A percentile compares a stretch with the other conserved stretches of the same genome.
phyloP scores from a whole-genome alignment of 169 alveolate genomes.

The Plasmodium gallinaceum region DNA sequence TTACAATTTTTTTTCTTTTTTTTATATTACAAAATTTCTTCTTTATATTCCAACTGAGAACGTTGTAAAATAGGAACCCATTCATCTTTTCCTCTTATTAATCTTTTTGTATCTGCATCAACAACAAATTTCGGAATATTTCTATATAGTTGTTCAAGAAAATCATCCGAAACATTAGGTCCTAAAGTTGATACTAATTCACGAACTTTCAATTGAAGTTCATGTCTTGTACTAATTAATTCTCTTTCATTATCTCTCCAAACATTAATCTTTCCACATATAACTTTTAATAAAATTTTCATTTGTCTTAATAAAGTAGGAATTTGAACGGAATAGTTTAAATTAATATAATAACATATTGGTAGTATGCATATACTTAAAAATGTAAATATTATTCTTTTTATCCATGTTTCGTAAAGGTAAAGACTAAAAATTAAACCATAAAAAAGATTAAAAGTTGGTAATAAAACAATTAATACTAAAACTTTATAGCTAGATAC shows the following conservation, averaged over 20 bases:
- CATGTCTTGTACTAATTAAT: conserved; percentile 88
- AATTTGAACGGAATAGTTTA: conserved; percentile 83
- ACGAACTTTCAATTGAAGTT: conserved; percentile 89
- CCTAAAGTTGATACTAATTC: conserved; percentile 87
- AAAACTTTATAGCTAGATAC: conserved; percentile 92
- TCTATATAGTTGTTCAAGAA: conserved; percentile 85
- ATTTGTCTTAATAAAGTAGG: conserved; percentile 85
- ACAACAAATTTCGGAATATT: conserved; percentile 86
- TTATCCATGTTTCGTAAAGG: conserved; percentile 72
- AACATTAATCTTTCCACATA: conserved; percentile 87
- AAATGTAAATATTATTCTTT: conserved; percentile 74
- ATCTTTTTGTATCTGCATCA: conserved; percentile 84
- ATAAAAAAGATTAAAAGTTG: conserved; percentile 88
- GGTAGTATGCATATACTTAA: conserved; percentile 81
- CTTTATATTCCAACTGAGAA: conserved; percentile 80
- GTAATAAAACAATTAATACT: conserved; percentile 89
- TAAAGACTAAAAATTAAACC: conserved; percentile 87
- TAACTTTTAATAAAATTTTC: conserved; percentile 79
- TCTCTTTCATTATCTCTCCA: conserved; percentile 92
- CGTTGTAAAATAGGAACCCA: conserved; percentile 85
- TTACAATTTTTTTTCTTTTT: conserved; percentile 13
- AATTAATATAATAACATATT: conserved; percentile 82
- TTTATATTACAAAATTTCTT: conserved; percentile 80
- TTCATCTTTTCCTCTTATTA: conserved; percentile 81
- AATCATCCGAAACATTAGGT: conserved; percentile 87